Percentiles rank a stretch among this genome's conserved stretches.
These are phyloP conservation scores for Chalaropsis ovoidea DNA, from an alignment of 2,329 filamentous ascomycete species.

Conservation along the genomic window DNA sequence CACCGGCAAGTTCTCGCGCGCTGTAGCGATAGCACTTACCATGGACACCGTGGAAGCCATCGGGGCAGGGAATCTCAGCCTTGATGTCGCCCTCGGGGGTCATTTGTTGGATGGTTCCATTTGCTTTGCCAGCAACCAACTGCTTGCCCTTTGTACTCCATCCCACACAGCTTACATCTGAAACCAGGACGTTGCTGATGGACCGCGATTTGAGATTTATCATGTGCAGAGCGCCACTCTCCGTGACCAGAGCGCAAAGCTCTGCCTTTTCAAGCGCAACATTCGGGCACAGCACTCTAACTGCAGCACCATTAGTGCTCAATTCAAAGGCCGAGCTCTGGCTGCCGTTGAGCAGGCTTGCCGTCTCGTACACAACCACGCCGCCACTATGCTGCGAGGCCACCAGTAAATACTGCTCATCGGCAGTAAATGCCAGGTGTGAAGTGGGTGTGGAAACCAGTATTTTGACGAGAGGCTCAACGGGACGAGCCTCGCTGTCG, in stretches of 20 bases:
- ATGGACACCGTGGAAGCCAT: conserved; percentile 55
- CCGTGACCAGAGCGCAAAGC: conserved; percentile 70
- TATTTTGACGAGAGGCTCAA: conserved; percentile 63
- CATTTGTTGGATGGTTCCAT: conserved; percentile 75
- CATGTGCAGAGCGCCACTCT: conserved; percentile 70
- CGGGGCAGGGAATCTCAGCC: conserved; percentile 67
- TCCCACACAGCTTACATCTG: conserved; percentile 68
- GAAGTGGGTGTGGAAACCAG: conserved; percentile 66
- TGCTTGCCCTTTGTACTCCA: conserved; percentile 96
- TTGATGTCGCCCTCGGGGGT: conserved; percentile 69
- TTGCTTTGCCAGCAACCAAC: conserved; percentile 69
- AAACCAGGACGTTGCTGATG: conserved; percentile 55
- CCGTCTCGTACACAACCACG: conserved; percentile 70
- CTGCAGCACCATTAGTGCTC: conserved; percentile 59
- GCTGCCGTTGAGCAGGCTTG: conserved; percentile 54
- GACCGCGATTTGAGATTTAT: conserved; percentile 63
- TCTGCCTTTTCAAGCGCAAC: conserved; percentile 63
- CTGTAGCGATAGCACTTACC: conserved; percentile 40
- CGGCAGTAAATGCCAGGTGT: conserved; percentile 82
- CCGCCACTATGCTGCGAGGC: conserved; percentile 74
- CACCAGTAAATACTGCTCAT: conserved; percentile 73
- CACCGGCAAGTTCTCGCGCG: too few species aligned
- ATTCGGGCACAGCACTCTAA: conserved; percentile 71
- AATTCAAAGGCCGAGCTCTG: conserved; percentile 64
- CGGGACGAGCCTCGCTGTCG: conserved; percentile 57